A percentile compares a stretch with the other conserved stretches of the same genome.
Conservation (phyloP, 345 rosid genomes). For the Arabidopsis arenosa region DNA sequence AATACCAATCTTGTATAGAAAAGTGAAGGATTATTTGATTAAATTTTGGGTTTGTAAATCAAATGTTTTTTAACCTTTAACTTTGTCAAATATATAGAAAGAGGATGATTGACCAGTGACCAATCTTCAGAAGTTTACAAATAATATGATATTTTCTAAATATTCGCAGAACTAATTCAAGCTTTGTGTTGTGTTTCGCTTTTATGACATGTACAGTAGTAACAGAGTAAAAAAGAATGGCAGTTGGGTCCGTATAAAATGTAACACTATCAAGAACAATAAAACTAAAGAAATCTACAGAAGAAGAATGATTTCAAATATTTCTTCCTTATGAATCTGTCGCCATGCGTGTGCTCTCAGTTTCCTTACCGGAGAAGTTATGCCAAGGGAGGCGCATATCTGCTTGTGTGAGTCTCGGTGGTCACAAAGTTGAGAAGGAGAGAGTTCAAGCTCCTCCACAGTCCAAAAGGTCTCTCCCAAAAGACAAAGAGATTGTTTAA, state of each 20-base stretch:
- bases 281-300: conserved; percentile 39
- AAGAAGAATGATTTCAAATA: conserved; percentile 29
- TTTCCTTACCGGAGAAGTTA: conserved; percentile 18
- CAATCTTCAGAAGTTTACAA: background rate
- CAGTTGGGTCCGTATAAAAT: conserved; percentile 35
- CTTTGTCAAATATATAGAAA: background rate
- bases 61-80: background rate
- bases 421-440: conserved; percentile 29
- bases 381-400: background rate
- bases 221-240: conserved; percentile 9
- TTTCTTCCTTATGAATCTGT: conserved; percentile 33
- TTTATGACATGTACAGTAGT: conserved; percentile 39
- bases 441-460: conserved; percentile 25
- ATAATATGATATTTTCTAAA: background rate
- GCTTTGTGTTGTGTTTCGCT: conserved; percentile 12
- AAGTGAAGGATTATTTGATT: no score
- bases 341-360: conserved; percentile 18
- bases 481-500: conserved; percentile 16
- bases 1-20: no score
- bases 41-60: no score
- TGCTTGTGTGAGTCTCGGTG: conserved; percentile 8
- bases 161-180: conserved; percentile 16
- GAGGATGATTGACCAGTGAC: background rate
- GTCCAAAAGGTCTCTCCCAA: conserved; percentile 29
- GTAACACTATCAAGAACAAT: conserved; percentile 29